phyloP scores from a whole-genome alignment of 2,329 filamentous ascomycete genomes.

The Xylariaceae sp. region DNA sequence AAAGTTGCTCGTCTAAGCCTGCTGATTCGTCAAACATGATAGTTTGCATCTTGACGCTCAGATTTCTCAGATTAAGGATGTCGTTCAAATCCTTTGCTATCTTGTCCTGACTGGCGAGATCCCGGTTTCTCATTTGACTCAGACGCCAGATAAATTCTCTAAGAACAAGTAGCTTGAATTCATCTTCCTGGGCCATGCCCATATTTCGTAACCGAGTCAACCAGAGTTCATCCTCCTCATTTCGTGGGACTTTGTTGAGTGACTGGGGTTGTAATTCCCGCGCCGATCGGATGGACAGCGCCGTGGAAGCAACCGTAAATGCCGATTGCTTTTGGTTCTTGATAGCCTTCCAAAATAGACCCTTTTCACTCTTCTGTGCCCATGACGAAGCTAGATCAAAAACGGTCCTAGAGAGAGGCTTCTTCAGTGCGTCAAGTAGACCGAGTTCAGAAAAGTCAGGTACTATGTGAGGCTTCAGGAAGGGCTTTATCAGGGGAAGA shows the following conservation, averaged over 20 bases:
- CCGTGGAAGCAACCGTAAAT: constrained; percentile 59
- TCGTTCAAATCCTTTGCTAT: constrained; percentile 52
- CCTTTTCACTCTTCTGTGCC: constrained; percentile 75
- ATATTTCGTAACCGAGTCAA: constrained; percentile 77
- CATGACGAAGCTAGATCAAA: constrained; percentile 83
- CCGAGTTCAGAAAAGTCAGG: constrained; percentile 63
- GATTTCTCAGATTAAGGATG: constrained; percentile 67
- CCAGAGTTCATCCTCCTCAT: constrained; percentile 94
- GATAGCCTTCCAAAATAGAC: constrained; percentile 80
- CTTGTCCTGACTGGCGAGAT: constrained; percentile 38
- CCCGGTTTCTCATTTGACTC: constrained; percentile 62
- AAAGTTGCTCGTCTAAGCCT: constrained; percentile 41
- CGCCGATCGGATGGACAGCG: constrained; percentile 48
- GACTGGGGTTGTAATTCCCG: constrained; percentile 52
- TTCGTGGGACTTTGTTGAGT: constrained; percentile 62
- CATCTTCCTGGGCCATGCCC: constrained; percentile 76
- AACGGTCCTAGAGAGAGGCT: constrained; percentile 69
- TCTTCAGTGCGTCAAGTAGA: constrained; percentile 76
- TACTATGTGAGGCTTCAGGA: constrained; percentile 67
- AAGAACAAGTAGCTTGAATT: constrained; percentile 79
- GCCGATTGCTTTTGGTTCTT: constrained; percentile 59
- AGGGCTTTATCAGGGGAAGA: constrained; percentile 72
- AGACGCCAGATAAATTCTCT: constrained; percentile 89
- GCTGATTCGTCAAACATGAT: constrained; percentile 83
- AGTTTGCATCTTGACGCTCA: constrained; percentile 77